Percentiles rank a stretch among this genome's conserved stretches.
These are phyloP conservation scores for Vickermania spadyakhi DNA, from an alignment of 208 protist genomes.

Conservation along the genomic window DNA sequence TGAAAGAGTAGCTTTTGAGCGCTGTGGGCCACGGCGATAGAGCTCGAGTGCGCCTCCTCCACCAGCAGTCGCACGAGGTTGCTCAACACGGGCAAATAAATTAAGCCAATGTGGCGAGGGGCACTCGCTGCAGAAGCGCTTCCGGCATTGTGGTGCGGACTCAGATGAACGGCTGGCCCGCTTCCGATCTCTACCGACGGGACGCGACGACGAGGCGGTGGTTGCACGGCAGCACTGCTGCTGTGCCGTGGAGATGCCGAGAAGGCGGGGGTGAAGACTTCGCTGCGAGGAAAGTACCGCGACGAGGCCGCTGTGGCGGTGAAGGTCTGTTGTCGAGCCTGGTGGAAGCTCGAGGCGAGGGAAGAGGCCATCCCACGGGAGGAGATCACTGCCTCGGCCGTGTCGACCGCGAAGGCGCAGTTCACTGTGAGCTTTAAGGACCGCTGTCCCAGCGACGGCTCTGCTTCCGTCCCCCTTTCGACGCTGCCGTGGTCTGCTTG, in stretches of 20 bases:
- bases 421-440: too few relatives aligned
- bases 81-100: constrained; percentile 21
- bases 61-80: constrained; percentile 42
- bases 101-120: too few relatives aligned
- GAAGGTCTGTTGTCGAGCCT: background rate
- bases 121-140: too few relatives aligned
- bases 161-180: too few relatives aligned
- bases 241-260: background rate
- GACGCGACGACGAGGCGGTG: too few relatives aligned
- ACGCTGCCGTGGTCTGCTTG: too few relatives aligned
- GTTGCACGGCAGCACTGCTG: too few relatives aligned
- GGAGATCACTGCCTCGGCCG: background rate
- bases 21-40: constrained; percentile 48
- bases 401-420: background rate
- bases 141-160: too few relatives aligned
- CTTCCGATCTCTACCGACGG: too few relatives aligned
- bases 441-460: too few relatives aligned
- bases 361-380: background rate
- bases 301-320: background rate
- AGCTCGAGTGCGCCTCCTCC: constrained; percentile 51
- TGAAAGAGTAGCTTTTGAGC: constrained; percentile 45
- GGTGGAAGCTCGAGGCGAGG: background rate
- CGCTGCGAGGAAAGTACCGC: background rate
- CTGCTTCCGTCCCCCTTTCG: too few relatives aligned
- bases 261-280: background rate